Evolutionary conservation across 352 stramenopile genomes (phyloP), one percentile per base, ranked within the genome.

Genomic region (Globisporangium radiosum): DNA sequence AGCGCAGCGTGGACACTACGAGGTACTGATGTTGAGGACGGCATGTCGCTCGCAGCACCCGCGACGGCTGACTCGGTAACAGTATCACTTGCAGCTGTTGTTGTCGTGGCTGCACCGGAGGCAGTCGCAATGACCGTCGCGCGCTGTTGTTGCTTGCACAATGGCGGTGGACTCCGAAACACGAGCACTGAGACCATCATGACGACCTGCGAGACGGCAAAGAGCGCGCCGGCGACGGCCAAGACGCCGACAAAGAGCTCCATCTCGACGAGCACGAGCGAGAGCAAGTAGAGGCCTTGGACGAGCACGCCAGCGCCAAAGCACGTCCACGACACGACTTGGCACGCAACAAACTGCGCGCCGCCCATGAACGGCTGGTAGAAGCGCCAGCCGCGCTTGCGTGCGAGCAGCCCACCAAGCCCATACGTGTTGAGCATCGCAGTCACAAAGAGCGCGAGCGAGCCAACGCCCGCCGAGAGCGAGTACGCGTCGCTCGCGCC

Each of bases 161-260:
- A 17, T 17, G 45, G 45, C 45, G 45, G 15, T 25, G 38, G 45
- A 45, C 56, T 54, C 1, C 57, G 60, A 54, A 92, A 94, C 19
- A 92, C 74, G 25, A 90, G 63, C 52, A 94, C 63, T 5, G 82
- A 92, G 60, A 90, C 75, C 71, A 94, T 88, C 82, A 92, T 94
- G 40, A 84, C 65, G 40, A 94, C 68, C 57, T 94, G 71, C 6
- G 85, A 77, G 42, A 87, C 59, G 10, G 90, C 64, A 47, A 88
- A 88, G 19, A 91, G 60, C 36, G 68, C 72, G 0, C 77, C 82
- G 1, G 79, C 85, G 14, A 85, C 62, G 7, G 70, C 76, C 73
- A 92, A 88, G 9, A 78, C 74, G 42, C 85, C 85, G 0, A 93
- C 75, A 50, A 94, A 90, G 36, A 90, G 59, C 60, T 94, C 81